Base-by-base conservation (phyloP, 371 early-diverging fungal genomes). In the Apophysomyces ossiformis region DNA sequence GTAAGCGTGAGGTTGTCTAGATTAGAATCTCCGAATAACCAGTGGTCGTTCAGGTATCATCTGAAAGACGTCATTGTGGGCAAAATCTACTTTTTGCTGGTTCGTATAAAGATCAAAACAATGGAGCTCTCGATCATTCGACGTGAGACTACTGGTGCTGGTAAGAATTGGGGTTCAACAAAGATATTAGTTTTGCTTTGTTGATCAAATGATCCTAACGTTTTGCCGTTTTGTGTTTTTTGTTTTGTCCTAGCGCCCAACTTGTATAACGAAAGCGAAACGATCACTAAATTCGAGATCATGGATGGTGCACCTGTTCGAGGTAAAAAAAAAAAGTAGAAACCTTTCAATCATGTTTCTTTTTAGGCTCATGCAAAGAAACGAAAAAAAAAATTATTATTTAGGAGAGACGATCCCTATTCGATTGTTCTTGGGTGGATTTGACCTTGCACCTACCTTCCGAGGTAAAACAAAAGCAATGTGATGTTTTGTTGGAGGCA, bases 231-330 rank as follows among this genome's bases (percentile, higher is more conserved):
- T 26, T 26, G 2, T 26, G 1, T 1, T 26, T 26, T 26, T 39
- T 12, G 26, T 4, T 26, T 26, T 57, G 18, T 38, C 38, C 57
- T 73, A 76, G 95, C 93, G 37, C 97, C 96, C 12, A 98, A 96
- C 71, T 93, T 96, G 73, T 96, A 95, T 82, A 96, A 96, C 71
- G 98, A 99, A 82, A 96, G 94, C 74, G 98, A 99, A 78, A 98
- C 96, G 0, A 90, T 99, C 38, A 96, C 98, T 60, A 96, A 95
- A 77, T 98, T 95, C 73, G 98, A 99, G 75, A 98, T 99, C 72
- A 98, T 99, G 98, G 99, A 99, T 78, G 99, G 99, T 6, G 97
- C 98, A 21, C 98, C 99, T 32, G 96, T 97, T 7, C 84, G 95
- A 69, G 97, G 92, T 84, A 66, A 58, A 37, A 16, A 26, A 16